phyloP scores from a whole-genome alignment of 768 basidiomycete species.

The Leucocoprinus leucothites region DNA sequence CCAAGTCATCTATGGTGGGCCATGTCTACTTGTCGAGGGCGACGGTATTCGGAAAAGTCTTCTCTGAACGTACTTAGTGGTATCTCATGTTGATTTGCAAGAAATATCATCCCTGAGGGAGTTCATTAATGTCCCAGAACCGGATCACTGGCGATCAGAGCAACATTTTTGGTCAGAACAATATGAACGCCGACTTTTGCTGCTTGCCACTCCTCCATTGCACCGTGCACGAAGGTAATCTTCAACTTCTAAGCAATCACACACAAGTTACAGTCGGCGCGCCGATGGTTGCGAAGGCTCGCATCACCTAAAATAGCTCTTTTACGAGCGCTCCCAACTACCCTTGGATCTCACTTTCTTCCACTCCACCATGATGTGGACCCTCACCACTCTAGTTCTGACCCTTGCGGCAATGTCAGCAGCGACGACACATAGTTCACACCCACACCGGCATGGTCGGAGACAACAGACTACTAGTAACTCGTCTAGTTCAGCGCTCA shows the following conservation, averaged over 20 bases:
- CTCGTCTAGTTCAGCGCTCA: constrained; percentile 9
- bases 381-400: background rate
- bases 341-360: background rate
- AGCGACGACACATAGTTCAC: background rate
- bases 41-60: constrained; percentile 40
- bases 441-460: constrained; percentile 13
- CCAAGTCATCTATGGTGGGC: constrained; percentile 76
- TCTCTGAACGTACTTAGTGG: too few species aligned
- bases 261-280: too few species aligned
- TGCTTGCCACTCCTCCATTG: background rate
- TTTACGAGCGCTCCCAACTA: background rate
- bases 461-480: constrained; percentile 3
- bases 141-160: too few species aligned
- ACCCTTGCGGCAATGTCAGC: constrained; percentile 13
- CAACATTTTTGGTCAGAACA: too few species aligned
- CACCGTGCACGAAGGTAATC: too few species aligned
- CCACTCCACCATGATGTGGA: background rate
- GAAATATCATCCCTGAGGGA: constrained; percentile 2
- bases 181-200: too few species aligned
- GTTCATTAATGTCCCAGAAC: background rate
- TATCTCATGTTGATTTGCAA: too few species aligned
- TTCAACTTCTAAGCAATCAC: too few species aligned
- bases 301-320: background rate
- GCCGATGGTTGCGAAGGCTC: constrained; percentile 8
- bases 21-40: constrained; percentile 79